Base-by-base conservation (phyloP, 2,329 filamentous ascomycete genomes). In the Pezicula rhizophila region DNA sequence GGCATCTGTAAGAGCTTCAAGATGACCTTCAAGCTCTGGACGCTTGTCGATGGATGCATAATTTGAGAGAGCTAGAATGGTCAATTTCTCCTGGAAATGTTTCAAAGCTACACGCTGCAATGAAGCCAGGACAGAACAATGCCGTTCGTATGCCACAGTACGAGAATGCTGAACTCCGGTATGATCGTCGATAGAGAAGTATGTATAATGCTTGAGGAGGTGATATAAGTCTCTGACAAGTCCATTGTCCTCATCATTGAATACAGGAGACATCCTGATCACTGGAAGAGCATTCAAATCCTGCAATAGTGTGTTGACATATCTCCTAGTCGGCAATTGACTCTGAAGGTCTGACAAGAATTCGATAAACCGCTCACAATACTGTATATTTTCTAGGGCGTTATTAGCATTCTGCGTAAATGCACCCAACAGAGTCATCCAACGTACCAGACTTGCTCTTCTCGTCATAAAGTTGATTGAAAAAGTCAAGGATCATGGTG, bases 281-380 rank as follows among this genome's bases (percentile, higher is more conserved):
- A 87, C 80, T 1, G 92, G 75, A 25, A 96, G 69, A 18, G 95
- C 68, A 64, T 97, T 90, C 41, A 97, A 72, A 64, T 99, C 92
- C 59, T 87, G 84, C 12, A 97, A 68, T 38, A 99, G 71, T 1
- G 88, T 84, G 66, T 96, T 96, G 64, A 95, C 88, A 65, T 97
- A 97, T 66, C 93, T 82, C 58, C 93, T 78, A 3, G 95, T 99
- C 0, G 93, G 93, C 42, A 97, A 74, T 66, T 99, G 93, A 61
- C 92, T 96, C 65, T 95, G 83, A 17, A 99, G 71, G 64, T 99
- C 93, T 8, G 87, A 85, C 42, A 99, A 73, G 45, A 99, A 85
- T 67, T 99, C 93, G 45, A 93, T 69, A 54, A 97, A 92, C n/a
- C 91, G 81, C 67, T 97, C 92, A 64, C 89, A 95, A 67, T 96